Evolutionary conservation across 192 early-diverging fungal genomes (phyloP).

Genomic region (Dispira simplex): DNA sequence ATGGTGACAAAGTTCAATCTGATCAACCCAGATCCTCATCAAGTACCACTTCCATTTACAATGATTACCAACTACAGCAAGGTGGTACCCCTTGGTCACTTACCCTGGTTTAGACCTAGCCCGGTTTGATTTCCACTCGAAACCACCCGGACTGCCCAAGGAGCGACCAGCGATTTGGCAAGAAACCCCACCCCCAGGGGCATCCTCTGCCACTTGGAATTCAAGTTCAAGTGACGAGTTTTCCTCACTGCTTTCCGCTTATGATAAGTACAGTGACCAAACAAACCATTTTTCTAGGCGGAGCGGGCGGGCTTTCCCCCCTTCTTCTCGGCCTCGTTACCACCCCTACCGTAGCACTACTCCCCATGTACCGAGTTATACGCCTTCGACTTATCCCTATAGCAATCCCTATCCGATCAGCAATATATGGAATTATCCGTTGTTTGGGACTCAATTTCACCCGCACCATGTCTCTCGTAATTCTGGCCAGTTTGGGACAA

Average conservation of each 20-base stretch:
- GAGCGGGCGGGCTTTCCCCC: neutral
- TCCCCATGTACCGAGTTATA: neutral
- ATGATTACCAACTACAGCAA: neutral
- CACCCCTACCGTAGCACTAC: neutral
- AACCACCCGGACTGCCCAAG: neutral
- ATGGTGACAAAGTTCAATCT: too few species aligned
- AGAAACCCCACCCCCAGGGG: neutral
- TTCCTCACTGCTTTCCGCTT: neutral
- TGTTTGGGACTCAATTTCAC: neutral
- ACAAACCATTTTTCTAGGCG: neutral
- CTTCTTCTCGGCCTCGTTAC: neutral
- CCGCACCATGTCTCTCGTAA: neutral
- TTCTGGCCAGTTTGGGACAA: neutral
- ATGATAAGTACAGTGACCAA: neutral
- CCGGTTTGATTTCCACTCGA: conserved; percentile 1
- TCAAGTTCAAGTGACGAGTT: neutral
- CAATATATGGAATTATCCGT: too few species aligned
- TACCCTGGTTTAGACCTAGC: neutral
- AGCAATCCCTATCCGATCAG: neutral
- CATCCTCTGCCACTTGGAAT: neutral
- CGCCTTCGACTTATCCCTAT: neutral
- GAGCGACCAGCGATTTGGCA: neutral
- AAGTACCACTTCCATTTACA: neutral
- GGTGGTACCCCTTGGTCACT: neutral
- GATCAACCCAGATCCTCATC: neutral